Percentiles rank a stretch among this genome's conserved stretches.
Conservation (phyloP, 2,329 filamentous ascomycete species). For the Venturia aucupariae region DNA sequence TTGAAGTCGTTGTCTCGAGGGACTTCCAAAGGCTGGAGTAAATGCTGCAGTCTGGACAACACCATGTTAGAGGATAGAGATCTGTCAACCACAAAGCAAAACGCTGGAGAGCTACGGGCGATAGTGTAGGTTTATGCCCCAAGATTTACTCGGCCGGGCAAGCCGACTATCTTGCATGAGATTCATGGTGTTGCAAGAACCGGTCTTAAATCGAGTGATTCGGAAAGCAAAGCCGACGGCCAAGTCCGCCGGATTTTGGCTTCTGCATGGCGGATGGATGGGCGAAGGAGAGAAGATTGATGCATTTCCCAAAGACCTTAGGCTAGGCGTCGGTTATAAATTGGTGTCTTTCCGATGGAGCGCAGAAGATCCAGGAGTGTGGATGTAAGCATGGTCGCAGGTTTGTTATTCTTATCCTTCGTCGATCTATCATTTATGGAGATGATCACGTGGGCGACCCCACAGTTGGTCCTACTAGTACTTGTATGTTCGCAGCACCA, state of each 20-base stretch:
- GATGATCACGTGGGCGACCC: background rate
- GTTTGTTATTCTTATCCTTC: background rate
- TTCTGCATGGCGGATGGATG: background rate
- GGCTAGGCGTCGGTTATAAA: too few relatives aligned
- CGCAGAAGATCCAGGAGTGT: background rate
- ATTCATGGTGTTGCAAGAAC: background rate
- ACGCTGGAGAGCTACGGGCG: background rate
- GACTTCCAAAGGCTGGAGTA: background rate
- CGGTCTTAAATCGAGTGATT: background rate
- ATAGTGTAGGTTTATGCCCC: background rate
- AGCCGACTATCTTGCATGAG: background rate
- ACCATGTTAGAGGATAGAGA: background rate
- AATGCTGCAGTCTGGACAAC: background rate
- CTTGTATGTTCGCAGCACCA: too few relatives aligned
- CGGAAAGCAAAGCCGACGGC: background rate
- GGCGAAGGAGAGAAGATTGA: background rate
- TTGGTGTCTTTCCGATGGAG: background rate
- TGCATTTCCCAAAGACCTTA: too few relatives aligned
- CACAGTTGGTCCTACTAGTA: background rate
- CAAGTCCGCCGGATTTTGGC: background rate
- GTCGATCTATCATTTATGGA: constrained; percentile 1
- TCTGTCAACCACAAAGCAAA: background rate
- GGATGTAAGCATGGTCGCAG: background rate
- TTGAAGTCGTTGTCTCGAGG: background rate
- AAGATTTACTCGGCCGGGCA: background rate